Evolutionary conservation across 176 grass and related monocot genomes (phyloP).

Genomic region (Hordeum marinum): DNA sequence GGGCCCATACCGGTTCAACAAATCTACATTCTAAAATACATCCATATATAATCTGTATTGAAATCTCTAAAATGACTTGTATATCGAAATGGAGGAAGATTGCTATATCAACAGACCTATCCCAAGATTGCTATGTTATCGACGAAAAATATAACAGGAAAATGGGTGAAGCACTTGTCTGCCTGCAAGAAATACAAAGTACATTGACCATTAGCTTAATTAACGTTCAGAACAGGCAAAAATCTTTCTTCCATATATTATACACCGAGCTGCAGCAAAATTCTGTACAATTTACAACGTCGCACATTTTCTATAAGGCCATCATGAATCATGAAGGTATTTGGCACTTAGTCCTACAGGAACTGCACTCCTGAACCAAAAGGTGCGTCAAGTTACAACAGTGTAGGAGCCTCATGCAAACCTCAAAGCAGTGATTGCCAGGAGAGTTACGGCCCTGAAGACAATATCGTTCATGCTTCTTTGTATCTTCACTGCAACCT

Average conservation of each 20-base stretch:
- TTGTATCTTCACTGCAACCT: slow-evolving; percentile 45
- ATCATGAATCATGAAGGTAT: not conserved
- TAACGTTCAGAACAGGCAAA: not conserved
- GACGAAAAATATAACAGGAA: not conserved
- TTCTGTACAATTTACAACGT: slow-evolving; percentile 42
- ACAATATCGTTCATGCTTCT: slow-evolving; percentile 59
- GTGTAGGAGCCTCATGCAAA: slow-evolving; percentile 40
- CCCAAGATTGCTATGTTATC: not conserved
- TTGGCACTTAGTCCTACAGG: slow-evolving; percentile 22
- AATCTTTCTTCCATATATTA: slow-evolving; percentile 26
- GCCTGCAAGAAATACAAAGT: not conserved
- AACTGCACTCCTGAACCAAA: slow-evolving; percentile 30
- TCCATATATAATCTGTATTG: too few species aligned
- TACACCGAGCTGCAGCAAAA: slow-evolving; percentile 31
- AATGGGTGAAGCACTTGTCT: not conserved
- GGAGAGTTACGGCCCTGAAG: slow-evolving; percentile 50
- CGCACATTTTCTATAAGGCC: slow-evolving; percentile 24
- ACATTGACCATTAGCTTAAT: not conserved
- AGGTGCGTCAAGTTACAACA: not conserved
- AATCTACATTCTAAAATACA: too few species aligned
- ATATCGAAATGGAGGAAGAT: too few species aligned
- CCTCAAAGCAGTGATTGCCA: slow-evolving; percentile 67
- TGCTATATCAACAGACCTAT: too few species aligned
- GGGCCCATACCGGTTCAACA: too few species aligned
- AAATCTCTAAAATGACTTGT: too few species aligned